Evolutionary conservation across 2,329 filamentous ascomycete species (phyloP), one percentile per base, ranked within the genome.

Genomic region (Aspergillus aculeatus): DNA sequence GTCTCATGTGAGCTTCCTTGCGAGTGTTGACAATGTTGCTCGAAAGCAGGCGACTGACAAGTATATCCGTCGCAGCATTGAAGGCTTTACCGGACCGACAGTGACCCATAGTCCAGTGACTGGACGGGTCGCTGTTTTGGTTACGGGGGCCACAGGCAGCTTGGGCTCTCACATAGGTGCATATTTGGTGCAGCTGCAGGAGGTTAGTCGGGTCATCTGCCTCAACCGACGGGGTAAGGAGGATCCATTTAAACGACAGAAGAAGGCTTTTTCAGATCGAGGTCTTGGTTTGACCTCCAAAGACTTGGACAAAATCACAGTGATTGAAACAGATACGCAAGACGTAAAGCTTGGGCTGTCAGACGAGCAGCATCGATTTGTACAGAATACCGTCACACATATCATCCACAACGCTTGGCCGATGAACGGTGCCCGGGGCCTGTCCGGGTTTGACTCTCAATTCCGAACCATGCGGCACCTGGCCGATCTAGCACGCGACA

Each of bases 271-370:
- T 12, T 29, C 52, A 12, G 57, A 64, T 12, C 67, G 65, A 57
- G 66, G 68, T 0, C 65, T 76, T n/a, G 24, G 5, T 3, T 56
- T 77, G 2, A 51, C 54, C 16, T 10, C 64, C 1, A 38, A 48
- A 0, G 59, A 66, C 4, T 29, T 56, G 12, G 29, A 68, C 1
- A 84, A 83, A 62, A 52, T 84, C 0, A 54, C 49, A 2, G 83
- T 86, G 41, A 66, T 82, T 4, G 76, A 80, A 35, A 79, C 78
- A 2, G 82, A 86, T 63, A 75, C 82, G 16, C 76, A 79, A 0
- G 75, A 78, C 14, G 70, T 76, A 0, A 69, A 76, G 12, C 76
- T 88, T 0, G 85, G 84, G 0, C 74, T 89, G 0, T 60, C 70
- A 0, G 16, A 58, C 0, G 47, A 64, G 4, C 69, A 75, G 1